Base-by-base conservation (phyloP, 345 rosid genomes). In the Citrus glauca region DNA sequence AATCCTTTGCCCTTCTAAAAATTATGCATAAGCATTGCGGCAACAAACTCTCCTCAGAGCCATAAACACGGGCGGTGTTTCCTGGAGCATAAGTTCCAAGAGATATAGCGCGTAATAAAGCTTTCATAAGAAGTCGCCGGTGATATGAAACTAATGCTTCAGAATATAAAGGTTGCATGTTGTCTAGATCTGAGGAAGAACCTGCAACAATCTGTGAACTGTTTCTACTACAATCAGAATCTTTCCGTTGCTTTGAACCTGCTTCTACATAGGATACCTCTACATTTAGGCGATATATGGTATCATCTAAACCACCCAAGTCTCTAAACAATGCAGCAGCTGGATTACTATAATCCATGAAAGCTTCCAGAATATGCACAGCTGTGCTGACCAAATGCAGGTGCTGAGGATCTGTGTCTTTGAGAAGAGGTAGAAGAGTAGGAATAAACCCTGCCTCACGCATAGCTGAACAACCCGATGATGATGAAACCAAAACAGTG, bases 71-170 rank as follows among this genome's bases (percentile, higher is more conserved):
- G 48, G 94, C 82, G 79, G 92, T 87, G 86, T 87, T 93, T 73
- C 99, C 99, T 75, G 99, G 91, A 71, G 97, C 96, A 86, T 95
- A 91, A 59, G 97, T 92, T 79, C 97, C 99, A 67, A 93, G 94
- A 62, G 99, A 95, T 79, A 95, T 93, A 73, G 95, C 97, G 81
- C 93, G 94, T 81, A 95, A 82, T 69, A 95, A 84, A 79, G 89
- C 95, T 87, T 93, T 95, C 95, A 93, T 82, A 62, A 95, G 85
- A 68, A 87, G 77, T 55, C 90, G 88, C 65, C 98, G 86, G 72
- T 93, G 92, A 83, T 93, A 89, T 25, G 95, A 87, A 84, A 95
- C 84, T 84, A 92, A 84, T 71, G 96, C 94, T 76, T 92, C 98
- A 77, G 99, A 95, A 87, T 91, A 92, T 20, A 88, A 84, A 63